phyloP scores from a whole-genome alignment of 2,329 filamentous ascomycete genomes.

The Venturiaceae sp. region DNA sequence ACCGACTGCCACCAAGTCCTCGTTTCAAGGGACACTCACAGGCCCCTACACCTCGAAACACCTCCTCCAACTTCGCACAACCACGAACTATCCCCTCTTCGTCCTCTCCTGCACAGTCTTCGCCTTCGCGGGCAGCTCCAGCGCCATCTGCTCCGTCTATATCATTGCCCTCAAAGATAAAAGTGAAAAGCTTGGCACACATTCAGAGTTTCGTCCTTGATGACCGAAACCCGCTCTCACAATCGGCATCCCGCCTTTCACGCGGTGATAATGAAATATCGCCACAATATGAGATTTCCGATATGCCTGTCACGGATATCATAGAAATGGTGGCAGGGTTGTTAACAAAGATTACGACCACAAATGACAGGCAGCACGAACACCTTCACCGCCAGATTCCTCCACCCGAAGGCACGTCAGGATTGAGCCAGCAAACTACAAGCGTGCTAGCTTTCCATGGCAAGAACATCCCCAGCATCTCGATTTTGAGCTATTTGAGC shows the following conservation, averaged over 20 bases:
- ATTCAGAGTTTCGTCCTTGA: conserved; percentile 81
- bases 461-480: conserved; percentile 95
- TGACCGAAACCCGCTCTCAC: conserved; percentile 51
- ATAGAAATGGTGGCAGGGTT: conserved; percentile 98
- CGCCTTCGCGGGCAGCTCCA: conserved; percentile 12
- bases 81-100: conserved; percentile 2
- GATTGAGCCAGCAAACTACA: conserved; percentile 53
- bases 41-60: not conserved
- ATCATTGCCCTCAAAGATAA: conserved; percentile 52
- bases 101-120: conserved; percentile 34
- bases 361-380: conserved; percentile 91
- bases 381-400: conserved; percentile 69
- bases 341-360: conserved; percentile 92
- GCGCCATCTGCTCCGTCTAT: conserved; percentile 18
- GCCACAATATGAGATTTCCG: conserved; percentile 83
- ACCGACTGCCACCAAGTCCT: conserved; percentile 17
- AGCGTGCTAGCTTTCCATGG: conserved; percentile 92
- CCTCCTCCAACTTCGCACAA: conserved; percentile 14
- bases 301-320: conserved; percentile 92
- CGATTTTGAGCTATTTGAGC: conserved; percentile 88
- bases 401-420: conserved; percentile 47
- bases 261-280: conserved; percentile 38
- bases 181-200: conserved; percentile 80
- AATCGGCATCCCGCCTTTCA: conserved; percentile 14
- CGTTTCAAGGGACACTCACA: conserved; percentile 23